phyloP scores from a whole-genome alignment of 139 green algal species.

The Coelastrella sp. region DNA sequence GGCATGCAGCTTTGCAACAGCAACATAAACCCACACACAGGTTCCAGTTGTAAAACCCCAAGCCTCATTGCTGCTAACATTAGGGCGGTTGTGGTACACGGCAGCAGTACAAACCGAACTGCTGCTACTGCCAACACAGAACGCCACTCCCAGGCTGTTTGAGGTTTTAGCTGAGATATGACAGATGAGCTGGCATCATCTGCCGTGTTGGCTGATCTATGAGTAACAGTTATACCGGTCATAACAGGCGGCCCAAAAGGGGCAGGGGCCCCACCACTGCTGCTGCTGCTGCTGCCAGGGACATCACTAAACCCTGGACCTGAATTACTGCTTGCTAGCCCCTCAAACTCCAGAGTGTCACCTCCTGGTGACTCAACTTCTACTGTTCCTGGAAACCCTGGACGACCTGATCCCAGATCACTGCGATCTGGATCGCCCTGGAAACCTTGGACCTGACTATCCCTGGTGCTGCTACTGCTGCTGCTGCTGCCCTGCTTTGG shows the following conservation, averaged over 20 bases:
- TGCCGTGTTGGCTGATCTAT: background rate
- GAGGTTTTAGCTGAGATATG: constrained; percentile 25
- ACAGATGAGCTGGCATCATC: constrained; percentile 43
- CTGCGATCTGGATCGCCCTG: background rate
- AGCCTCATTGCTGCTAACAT: constrained; percentile 32
- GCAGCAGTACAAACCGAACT: constrained; percentile 60
- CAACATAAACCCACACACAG: constrained; percentile 47
- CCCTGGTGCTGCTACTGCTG: background rate
- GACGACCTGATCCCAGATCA: background rate
- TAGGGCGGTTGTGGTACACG: constrained; percentile 13
- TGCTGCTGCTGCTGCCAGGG: too few relatives aligned
- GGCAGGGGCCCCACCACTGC: constrained; percentile 20
- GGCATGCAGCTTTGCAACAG: constrained; percentile 60
- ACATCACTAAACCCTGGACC: background rate
- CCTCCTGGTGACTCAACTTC: constrained; percentile 38
- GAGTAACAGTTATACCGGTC: constrained; percentile 10
- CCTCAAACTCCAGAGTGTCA: background rate
- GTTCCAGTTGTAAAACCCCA: constrained; percentile 47
- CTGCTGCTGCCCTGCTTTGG: constrained; percentile 2
- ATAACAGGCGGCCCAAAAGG: background rate
- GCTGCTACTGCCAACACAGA: constrained; percentile 48
- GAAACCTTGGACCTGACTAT: background rate
- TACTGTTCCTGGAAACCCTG: background rate
- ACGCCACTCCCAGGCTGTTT: constrained; percentile 52
- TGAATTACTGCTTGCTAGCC: background rate